These are phyloP conservation scores for Debaryomyces psychrophilus DNA, from an alignment of 1,139 yeast species.

Conservation along the genomic window DNA sequence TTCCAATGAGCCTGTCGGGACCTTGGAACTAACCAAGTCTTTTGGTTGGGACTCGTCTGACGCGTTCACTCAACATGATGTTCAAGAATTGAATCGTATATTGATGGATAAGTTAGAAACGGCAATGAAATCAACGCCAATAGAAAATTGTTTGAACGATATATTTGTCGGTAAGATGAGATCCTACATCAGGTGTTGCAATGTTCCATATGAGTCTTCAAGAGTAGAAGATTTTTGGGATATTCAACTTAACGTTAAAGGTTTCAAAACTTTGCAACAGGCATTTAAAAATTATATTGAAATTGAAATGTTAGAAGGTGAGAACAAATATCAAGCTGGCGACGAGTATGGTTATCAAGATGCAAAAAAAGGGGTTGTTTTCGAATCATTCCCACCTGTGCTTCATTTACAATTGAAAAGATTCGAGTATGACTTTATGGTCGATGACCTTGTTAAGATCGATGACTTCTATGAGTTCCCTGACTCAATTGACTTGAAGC, in stretches of 20 bases:
- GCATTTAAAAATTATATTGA: slow-evolving; percentile 88
- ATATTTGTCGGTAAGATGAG: slow-evolving; percentile 97
- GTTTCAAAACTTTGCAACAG: slow-evolving; percentile 68
- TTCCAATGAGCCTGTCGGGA: slow-evolving; percentile 76
- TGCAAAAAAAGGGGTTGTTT: slow-evolving; percentile 95
- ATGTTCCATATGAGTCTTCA: slow-evolving; percentile 94
- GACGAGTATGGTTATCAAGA: slow-evolving; percentile 86
- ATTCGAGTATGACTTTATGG: slow-evolving; percentile 91
- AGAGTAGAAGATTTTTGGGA: slow-evolving; percentile 97
- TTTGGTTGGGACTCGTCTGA: slow-evolving; percentile 98
- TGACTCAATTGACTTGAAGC: slow-evolving; percentile 74
- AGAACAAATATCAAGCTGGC: slow-evolving; percentile 93
- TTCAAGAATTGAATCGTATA: slow-evolving; percentile 92
- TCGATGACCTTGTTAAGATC: slow-evolving; percentile 86
- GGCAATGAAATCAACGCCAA: slow-evolving; percentile 87
- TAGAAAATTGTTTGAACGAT: slow-evolving; percentile 77
- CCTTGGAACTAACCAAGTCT: slow-evolving; percentile 82
- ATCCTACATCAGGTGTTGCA: slow-evolving; percentile 87
- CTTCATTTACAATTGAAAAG: slow-evolving; percentile 90
- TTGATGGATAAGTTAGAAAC: slow-evolving; percentile 92
- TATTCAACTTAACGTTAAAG: slow-evolving; percentile 90
- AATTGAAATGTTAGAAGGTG: slow-evolving; percentile 88
- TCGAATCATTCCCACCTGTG: slow-evolving; percentile 88
- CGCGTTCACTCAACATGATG: slow-evolving; percentile 97
- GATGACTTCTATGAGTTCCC: slow-evolving; percentile 94